Percentiles rank a stretch among this genome's conserved stretches.
phyloP scores from a whole-genome alignment of 495 filamentous ascomycete genomes.

The Hamigera avellanea region DNA sequence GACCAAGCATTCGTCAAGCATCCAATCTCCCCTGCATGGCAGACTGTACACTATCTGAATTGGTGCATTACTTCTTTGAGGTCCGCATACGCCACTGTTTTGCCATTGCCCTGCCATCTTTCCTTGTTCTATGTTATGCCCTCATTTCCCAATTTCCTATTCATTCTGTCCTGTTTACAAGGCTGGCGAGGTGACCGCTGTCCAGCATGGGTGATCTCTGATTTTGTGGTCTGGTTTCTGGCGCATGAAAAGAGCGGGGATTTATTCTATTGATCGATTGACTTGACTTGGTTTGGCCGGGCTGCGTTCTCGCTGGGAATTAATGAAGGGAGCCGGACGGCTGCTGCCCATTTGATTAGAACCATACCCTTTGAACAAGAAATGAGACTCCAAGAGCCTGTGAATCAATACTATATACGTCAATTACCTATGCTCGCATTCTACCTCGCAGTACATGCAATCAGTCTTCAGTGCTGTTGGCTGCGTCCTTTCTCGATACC shows the following conservation, averaged over 20 bases:
- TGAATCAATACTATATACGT: no score
- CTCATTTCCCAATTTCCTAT: constrained; percentile 7
- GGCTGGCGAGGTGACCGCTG: not conserved
- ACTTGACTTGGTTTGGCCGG: constrained; percentile 23
- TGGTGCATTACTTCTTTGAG: constrained; percentile 14
- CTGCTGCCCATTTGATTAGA: constrained; percentile 13
- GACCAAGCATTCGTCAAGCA: constrained; percentile 12
- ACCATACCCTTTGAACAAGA: constrained; percentile 11
- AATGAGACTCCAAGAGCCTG: constrained; percentile 9
- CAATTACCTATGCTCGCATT: no score
- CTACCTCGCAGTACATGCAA: no score
- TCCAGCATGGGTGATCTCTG: constrained; percentile 7
- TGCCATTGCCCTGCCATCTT: constrained; percentile 1
- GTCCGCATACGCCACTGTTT: constrained; percentile 9
- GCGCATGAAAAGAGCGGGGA: constrained; percentile 30
- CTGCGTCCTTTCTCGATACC: no score
- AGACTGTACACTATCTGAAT: constrained; percentile 24
- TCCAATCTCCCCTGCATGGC: constrained; percentile 17
- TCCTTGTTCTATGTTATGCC: constrained; percentile 1
- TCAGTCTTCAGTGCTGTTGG: no score
- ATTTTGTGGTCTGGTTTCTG: constrained; percentile 24
- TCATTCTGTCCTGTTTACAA: constrained; percentile 8
- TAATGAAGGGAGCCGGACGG: constrained; percentile 19
- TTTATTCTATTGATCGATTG: constrained; percentile 25
- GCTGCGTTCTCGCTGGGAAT: constrained; percentile 18